Conservation (phyloP, 352 stramenopile genomes). For the Phytophthora uliginosa region DNA sequence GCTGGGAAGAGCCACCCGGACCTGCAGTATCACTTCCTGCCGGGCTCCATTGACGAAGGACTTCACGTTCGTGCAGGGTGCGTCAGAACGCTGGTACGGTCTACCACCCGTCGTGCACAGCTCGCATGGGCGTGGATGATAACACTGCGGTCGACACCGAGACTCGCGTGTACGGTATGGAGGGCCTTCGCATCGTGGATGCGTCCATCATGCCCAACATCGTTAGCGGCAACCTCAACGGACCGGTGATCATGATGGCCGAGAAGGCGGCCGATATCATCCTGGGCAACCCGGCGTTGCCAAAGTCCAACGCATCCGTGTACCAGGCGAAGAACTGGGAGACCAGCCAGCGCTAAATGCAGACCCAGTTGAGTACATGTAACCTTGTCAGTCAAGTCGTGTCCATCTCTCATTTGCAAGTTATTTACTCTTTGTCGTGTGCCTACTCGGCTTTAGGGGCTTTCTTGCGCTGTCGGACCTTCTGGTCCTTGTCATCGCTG, state of each 20-base stretch:
- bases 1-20: constrained; percentile 79
- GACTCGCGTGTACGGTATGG: constrained; percentile 85
- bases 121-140: constrained; percentile 79
- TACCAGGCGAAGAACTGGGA: constrained; percentile 78
- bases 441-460: constrained; percentile 68
- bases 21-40: constrained; percentile 89
- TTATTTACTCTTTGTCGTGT: constrained; percentile 5
- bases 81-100: constrained; percentile 79
- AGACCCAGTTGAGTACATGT: background rate
- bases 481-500: constrained; percentile 54
- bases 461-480: constrained; percentile 86
- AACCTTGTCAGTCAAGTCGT: background rate
- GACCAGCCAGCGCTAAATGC: constrained; percentile 63
- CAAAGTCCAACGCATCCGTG: constrained; percentile 69
- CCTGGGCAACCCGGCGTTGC: constrained; percentile 62
- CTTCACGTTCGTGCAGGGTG: constrained; percentile 46
- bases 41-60: constrained; percentile 57
- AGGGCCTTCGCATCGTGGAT: constrained; percentile 91
- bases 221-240: constrained; percentile 95
- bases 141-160: constrained; percentile 88
- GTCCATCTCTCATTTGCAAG: background rate
- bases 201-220: constrained; percentile 95
- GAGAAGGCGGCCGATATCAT: constrained; percentile 95
- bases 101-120: constrained; percentile 90
- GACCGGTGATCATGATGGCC: constrained; percentile 92